Evolutionary conservation across 2,329 filamentous ascomycete genomes (phyloP).

Genomic region (Huntiella moniliformis): DNA sequence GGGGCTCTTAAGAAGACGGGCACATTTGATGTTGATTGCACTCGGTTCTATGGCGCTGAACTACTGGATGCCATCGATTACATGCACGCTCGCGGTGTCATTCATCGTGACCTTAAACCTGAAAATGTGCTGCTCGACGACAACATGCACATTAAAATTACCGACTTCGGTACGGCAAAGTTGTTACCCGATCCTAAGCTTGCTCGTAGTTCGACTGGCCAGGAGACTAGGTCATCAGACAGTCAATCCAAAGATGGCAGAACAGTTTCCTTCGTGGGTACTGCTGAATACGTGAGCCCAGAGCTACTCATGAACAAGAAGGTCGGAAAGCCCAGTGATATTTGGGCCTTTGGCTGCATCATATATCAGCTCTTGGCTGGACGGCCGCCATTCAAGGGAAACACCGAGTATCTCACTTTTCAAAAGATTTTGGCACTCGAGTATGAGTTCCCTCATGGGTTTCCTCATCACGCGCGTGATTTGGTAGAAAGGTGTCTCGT

Average conservation of each 20-base stretch:
- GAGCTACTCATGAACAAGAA: conserved; percentile 94
- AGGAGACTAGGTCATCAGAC: background rate
- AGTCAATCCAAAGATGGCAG: conserved; percentile 37
- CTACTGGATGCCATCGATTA: conserved; percentile 91
- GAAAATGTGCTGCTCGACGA: conserved; percentile 92
- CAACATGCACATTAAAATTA: conserved; percentile 96
- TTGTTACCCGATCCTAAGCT: conserved; percentile 31
- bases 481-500: conserved; percentile 81
- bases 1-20: conserved; percentile 86
- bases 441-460: conserved; percentile 80
- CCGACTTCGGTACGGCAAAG: conserved; percentile 97
- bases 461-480: conserved; percentile 70
- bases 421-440: conserved; percentile 94
- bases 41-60: conserved; percentile 83
- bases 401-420: conserved; percentile 90
- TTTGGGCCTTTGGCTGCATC: conserved; percentile 98
- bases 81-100: conserved; percentile 92
- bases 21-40: conserved; percentile 89
- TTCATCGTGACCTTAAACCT: conserved; percentile 89
- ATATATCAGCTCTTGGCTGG: conserved; percentile 91
- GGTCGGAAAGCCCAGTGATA: conserved; percentile 89
- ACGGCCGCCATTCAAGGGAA: conserved; percentile 90
- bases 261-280: conserved; percentile 90
- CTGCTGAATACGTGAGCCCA: conserved; percentile 93
- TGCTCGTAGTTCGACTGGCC: background rate